Percentiles rank a stretch among this genome's conserved stretches.
Conservation (phyloP, 148 eudicot species). For the Rhododendron molle region DNA sequence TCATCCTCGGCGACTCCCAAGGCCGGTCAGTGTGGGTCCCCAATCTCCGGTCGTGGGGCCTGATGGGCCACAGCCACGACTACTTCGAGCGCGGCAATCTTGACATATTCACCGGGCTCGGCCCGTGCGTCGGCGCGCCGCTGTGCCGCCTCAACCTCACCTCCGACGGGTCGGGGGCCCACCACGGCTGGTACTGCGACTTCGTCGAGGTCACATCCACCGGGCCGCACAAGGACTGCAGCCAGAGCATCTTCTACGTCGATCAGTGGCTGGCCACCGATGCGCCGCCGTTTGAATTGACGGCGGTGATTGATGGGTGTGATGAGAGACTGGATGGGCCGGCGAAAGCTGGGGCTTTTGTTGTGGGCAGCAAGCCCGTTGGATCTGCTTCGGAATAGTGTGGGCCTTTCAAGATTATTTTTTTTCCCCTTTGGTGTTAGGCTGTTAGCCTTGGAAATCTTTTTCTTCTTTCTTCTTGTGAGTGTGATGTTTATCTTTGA, state of each 20-base stretch:
- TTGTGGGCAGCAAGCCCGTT: background rate
- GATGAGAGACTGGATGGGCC: background rate
- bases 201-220: conserved; percentile 38
- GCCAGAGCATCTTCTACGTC: conserved; percentile 32
- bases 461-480: background rate
- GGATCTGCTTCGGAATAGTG: conserved; percentile 6
- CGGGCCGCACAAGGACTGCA: conserved; percentile 33
- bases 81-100: conserved; percentile 45
- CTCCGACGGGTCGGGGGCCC: conserved; percentile 36
- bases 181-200: conserved; percentile 46
- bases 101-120: conserved; percentile 42
- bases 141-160: conserved; percentile 32
- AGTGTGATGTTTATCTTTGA: no score
- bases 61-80: conserved; percentile 33
- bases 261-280: conserved; percentile 45
- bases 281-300: conserved; percentile 27
- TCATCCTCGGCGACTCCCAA: conserved; percentile 13
- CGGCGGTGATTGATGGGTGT: conserved; percentile 25
- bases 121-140: conserved; percentile 29
- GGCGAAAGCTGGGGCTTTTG: background rate
- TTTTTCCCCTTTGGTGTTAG: background rate
- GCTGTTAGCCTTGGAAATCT: background rate
- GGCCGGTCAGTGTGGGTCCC: conserved; percentile 16
- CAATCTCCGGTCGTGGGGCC: conserved; percentile 19
- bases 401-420: background rate